Conservation (phyloP, 768 basidiomycete genomes). For the Termitomyces sp. region DNA sequence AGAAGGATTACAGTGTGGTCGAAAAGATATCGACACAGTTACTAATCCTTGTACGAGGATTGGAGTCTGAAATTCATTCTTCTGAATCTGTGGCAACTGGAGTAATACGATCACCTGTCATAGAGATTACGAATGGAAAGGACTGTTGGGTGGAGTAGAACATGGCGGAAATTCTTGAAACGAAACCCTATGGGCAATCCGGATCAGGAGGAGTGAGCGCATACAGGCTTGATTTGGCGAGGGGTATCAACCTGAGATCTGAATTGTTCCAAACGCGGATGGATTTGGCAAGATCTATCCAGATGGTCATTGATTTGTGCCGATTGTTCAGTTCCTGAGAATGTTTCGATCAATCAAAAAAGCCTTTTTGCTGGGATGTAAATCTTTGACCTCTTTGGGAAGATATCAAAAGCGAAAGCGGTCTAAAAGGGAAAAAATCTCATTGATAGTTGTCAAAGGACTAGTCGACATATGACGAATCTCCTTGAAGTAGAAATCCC, state of each 20-base stretch:
- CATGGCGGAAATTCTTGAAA: conserved; percentile 4
- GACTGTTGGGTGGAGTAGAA: background rate
- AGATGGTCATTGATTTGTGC: background rate
- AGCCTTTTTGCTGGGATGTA: no score
- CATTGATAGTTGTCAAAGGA: no score
- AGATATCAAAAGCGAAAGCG: no score
- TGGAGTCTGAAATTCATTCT: background rate
- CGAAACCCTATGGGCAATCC: conserved; percentile 5
- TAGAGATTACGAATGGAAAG: background rate
- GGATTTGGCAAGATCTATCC: background rate
- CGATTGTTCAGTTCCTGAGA: background rate
- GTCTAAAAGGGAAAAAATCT: no score
- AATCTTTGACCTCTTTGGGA: no score
- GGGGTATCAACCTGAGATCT: background rate
- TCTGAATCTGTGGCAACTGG: background rate
- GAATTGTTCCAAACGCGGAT: background rate
- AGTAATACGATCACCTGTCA: background rate
- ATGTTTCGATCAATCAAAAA: no score
- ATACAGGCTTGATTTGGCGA: background rate
- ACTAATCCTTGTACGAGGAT: no score
- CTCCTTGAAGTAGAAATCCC: no score
- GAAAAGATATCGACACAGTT: no score
- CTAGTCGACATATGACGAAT: no score
- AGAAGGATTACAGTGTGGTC: no score
- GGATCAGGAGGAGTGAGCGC: conserved; percentile 16